Conservation (phyloP, 2,329 filamentous ascomycete species). For the Neoarthrinium moseri region DNA sequence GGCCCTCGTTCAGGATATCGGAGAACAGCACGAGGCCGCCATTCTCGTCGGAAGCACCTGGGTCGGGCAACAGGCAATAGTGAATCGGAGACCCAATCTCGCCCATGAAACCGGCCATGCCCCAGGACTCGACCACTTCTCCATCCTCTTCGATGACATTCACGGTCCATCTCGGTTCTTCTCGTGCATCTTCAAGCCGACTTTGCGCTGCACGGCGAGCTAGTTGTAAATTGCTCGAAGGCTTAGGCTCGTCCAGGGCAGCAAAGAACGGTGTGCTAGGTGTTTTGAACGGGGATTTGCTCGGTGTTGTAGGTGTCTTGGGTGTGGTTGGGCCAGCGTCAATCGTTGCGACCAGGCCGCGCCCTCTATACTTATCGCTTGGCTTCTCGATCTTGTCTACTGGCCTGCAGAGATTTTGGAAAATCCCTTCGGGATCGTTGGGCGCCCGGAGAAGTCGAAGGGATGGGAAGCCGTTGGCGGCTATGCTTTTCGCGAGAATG, state of each 20-base stretch:
- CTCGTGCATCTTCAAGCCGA: constrained; percentile 58
- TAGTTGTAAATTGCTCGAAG: constrained; percentile 44
- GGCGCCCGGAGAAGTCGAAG: constrained; percentile 62
- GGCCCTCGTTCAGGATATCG: constrained; percentile 47
- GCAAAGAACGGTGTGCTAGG: not conserved
- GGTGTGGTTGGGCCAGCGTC: constrained; percentile 20
- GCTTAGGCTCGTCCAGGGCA: constrained; percentile 13
- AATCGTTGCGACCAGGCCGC: constrained; percentile 22
- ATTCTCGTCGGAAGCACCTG: constrained; percentile 53
- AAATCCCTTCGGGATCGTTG: constrained; percentile 66
- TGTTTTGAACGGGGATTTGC: constrained; percentile 16
- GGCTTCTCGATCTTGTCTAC: constrained; percentile 52
- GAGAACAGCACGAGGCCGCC: constrained; percentile 53
- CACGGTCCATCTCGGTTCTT: constrained; percentile 54
- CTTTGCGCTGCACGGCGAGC: constrained; percentile 65
- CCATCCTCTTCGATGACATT: constrained; percentile 56
- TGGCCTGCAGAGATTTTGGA: constrained; percentile 69
- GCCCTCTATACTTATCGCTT: constrained; percentile 43
- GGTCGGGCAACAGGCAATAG: constrained; percentile 61
- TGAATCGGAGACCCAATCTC: constrained; percentile 54
- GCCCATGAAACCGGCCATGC: constrained; percentile 62
- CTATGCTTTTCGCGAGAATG: constrained; percentile 64
- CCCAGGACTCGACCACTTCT: constrained; percentile 48
- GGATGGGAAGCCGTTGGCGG: constrained; percentile 59
- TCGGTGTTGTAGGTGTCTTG: constrained; percentile 34